Conservation (phyloP, 352 stramenopile genomes). For the Phytopythium sindhum region DNA sequence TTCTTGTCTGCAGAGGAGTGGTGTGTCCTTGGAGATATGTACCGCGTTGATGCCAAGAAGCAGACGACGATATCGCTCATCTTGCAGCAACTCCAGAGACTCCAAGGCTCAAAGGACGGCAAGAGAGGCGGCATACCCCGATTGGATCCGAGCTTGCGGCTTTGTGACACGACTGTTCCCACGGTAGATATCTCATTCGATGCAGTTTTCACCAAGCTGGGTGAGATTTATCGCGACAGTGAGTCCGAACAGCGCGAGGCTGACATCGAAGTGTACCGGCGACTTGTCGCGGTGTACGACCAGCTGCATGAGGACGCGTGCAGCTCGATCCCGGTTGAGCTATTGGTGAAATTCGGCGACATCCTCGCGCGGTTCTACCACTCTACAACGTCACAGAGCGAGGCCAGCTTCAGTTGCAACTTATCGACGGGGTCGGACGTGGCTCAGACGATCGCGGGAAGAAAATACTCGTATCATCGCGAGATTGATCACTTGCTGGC, state of each 20-base stretch:
- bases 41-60: background rate
- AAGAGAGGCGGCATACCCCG: background rate
- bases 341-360: background rate
- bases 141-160: background rate
- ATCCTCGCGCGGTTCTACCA: slow-evolving; percentile 1
- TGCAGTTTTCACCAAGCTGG: background rate
- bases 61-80: background rate
- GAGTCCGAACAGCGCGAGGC: background rate
- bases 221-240: background rate
- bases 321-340: background rate
- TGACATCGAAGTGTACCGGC: background rate
- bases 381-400: background rate
- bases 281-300: background rate
- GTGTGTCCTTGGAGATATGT: background rate
- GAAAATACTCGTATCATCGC: slow-evolving; percentile 6
- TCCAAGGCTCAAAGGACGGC: background rate
- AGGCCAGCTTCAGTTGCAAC: background rate
- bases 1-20: background rate
- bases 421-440: background rate
- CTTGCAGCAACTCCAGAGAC: background rate
- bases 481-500: background rate
- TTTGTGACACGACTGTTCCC: background rate
- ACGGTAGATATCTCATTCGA: background rate
- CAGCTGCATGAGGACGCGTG: background rate
- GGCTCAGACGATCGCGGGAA: background rate